Conservation (phyloP, 805 yeast species). For the Candida namnaoensis region DNA sequence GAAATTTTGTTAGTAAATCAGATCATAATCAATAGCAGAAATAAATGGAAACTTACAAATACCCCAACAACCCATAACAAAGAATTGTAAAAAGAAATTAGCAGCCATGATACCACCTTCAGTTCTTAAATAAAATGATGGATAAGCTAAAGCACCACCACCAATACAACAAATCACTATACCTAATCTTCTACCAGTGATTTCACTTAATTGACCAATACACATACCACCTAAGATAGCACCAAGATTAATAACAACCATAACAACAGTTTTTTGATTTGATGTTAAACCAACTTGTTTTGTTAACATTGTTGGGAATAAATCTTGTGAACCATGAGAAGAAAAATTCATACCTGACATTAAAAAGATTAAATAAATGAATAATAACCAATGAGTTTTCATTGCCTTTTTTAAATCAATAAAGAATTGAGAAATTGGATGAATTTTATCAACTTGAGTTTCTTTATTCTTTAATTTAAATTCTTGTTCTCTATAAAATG, state of each 20-base stretch:
- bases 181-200: slow-evolving; percentile 53
- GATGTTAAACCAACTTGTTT: slow-evolving; percentile 38
- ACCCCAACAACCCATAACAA: slow-evolving; percentile 73
- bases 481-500: slow-evolving; percentile 28
- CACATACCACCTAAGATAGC: slow-evolving; percentile 59
- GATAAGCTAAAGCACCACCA: slow-evolving; percentile 57
- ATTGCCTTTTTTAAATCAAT: slow-evolving; percentile 27
- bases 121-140: slow-evolving; percentile 35
- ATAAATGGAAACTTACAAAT: slow-evolving; percentile 6
- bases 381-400: slow-evolving; percentile 50
- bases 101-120: slow-evolving; percentile 42
- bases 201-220: slow-evolving; percentile 48
- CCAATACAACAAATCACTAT: slow-evolving; percentile 39
- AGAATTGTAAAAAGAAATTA: slow-evolving; percentile 57
- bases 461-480: slow-evolving; percentile 6
- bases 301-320: slow-evolving; percentile 55
- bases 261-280: slow-evolving; percentile 48
- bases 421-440: slow-evolving; percentile 11
- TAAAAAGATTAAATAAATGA: slow-evolving; percentile 47
- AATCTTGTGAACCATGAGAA: slow-evolving; percentile 71
- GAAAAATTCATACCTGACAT: slow-evolving; percentile 67
- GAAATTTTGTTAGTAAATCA: no score
- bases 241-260: slow-evolving; percentile 57
- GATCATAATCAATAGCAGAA: no score
- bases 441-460: neutral